Conservation (phyloP, 1,284 basidiomycete species). For the Ceratobasidium papillatum region DNA sequence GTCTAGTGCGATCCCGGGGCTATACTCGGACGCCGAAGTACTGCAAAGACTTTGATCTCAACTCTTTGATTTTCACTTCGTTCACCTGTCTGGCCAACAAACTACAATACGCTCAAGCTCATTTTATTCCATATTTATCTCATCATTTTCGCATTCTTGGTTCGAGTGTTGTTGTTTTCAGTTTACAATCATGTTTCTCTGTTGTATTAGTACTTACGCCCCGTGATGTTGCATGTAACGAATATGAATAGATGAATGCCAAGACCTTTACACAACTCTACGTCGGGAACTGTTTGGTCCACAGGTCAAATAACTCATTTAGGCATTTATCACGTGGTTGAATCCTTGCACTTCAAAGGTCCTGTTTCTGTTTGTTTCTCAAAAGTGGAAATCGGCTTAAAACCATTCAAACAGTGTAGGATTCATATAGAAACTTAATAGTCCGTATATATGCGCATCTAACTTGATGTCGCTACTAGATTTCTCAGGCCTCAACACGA, state of each 20-base stretch:
- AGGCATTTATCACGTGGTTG: too few relatives aligned
- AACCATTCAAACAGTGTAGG: too few relatives aligned
- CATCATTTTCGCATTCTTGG: constrained; percentile 11
- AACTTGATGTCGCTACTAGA: too few relatives aligned
- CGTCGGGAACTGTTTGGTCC: constrained; percentile 7
- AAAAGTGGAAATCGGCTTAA: too few relatives aligned
- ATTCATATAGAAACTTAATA: too few relatives aligned
- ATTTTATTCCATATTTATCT: constrained; percentile 35
- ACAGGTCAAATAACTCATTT: not conserved
- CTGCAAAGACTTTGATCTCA: constrained; percentile 2
- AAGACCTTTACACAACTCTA: not conserved
- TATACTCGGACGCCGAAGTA: constrained; percentile 34
- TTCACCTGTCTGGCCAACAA: not conserved
- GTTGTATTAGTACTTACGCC: constrained; percentile 25
- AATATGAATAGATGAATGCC: constrained; percentile 5
- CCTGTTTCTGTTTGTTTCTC: too few relatives aligned
- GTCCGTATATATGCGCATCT: too few relatives aligned
- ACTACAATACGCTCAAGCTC: constrained; percentile 11
- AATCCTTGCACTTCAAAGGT: too few relatives aligned
- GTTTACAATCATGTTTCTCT: constrained; percentile 1
- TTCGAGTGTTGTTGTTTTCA: not conserved
- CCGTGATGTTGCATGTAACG: constrained; percentile 2
- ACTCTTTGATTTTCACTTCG: not conserved
- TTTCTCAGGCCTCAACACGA: too few relatives aligned
- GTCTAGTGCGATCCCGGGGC: constrained; percentile 25